A percentile compares a stretch with the other conserved stretches of the same genome.
phyloP scores from a whole-genome alignment of 2,329 filamentous ascomycete genomes.

The Bipolaris zeicola region DNA sequence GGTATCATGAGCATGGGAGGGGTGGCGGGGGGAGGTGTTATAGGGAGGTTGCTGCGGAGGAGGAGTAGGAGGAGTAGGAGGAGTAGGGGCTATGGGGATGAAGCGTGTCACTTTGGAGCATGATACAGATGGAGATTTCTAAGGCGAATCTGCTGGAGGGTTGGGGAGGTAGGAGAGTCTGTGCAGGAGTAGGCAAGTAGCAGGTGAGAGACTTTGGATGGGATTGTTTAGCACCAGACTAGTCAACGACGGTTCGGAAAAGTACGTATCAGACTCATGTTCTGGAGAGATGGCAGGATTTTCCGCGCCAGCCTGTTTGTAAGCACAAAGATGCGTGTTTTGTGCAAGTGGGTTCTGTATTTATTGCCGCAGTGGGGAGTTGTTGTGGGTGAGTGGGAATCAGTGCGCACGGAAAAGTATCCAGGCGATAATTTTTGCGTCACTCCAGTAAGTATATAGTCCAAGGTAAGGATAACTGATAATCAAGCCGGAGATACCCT shows the following conservation, averaged over 20 bases:
- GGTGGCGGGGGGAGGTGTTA: slow-evolving; percentile 30
- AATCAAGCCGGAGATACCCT: neutral
- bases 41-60: slow-evolving; percentile 17
- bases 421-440: neutral
- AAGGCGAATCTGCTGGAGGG: neutral
- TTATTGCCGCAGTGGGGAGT: neutral
- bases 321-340: neutral
- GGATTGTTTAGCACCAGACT: neutral
- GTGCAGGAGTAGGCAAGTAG: slow-evolving; percentile 8
- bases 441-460: neutral
- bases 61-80: neutral
- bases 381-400: neutral
- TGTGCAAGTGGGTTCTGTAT: neutral
- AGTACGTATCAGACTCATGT: neutral
- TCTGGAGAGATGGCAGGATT: neutral
- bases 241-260: neutral
- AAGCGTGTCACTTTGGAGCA: slow-evolving; percentile 3
- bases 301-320: neutral
- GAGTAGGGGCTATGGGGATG: neutral
- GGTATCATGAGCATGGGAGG: slow-evolving; percentile 41
- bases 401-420: slow-evolving; percentile 2
- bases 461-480: neutral
- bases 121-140: slow-evolving; percentile 10
- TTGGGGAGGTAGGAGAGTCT: neutral
- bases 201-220: neutral